A percentile compares a stretch with the other conserved stretches of the same genome.
Evolutionary conservation across 371 early-diverging fungal species (phyloP).

Genomic region (Basidiobolus meristosporus): DNA sequence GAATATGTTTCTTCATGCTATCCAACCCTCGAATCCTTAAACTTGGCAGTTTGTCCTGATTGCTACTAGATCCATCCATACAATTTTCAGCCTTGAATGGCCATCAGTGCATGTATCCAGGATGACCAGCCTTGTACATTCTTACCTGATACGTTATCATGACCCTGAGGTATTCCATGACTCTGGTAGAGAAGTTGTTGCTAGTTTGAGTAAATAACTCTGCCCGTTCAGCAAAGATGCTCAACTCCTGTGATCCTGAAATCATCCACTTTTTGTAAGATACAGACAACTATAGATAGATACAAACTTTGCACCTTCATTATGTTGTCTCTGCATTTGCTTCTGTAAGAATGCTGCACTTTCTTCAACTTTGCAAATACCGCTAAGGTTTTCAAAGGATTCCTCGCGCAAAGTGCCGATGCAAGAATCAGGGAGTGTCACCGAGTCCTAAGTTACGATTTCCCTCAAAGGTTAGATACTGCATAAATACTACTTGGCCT

Average conservation of each 20-base stretch:
- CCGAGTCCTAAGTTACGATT: constrained; percentile 11
- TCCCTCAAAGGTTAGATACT: too few species aligned
- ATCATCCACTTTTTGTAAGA: neutral
- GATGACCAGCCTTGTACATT: too few species aligned
- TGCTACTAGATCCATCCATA: constrained; percentile 29
- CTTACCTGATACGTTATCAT: constrained; percentile 37
- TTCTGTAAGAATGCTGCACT: constrained; percentile 61
- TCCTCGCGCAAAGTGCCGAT: constrained; percentile 59
- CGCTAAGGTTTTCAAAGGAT: constrained; percentile 56
- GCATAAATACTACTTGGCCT: too few species aligned
- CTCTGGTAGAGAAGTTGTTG: constrained; percentile 54
- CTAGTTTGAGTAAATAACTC: constrained; percentile 57
- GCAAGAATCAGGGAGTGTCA: constrained; percentile 45
- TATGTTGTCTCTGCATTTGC: constrained; percentile 49
- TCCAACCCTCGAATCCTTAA: constrained; percentile 41
- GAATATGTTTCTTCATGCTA: constrained; percentile 46
- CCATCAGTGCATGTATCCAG: too few species aligned
- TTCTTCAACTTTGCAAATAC: constrained; percentile 55
- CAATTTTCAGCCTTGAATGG: constrained; percentile 9
- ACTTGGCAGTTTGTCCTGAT: constrained; percentile 17
- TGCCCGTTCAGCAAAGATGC: constrained; percentile 57
- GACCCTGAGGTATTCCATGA: constrained; percentile 52
- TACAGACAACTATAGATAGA: neutral
- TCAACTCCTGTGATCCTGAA: constrained; percentile 37
- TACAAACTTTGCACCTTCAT: constrained; percentile 22